Conservation (phyloP, 1,139 yeast genomes). For the Candida albicans region DNA sequence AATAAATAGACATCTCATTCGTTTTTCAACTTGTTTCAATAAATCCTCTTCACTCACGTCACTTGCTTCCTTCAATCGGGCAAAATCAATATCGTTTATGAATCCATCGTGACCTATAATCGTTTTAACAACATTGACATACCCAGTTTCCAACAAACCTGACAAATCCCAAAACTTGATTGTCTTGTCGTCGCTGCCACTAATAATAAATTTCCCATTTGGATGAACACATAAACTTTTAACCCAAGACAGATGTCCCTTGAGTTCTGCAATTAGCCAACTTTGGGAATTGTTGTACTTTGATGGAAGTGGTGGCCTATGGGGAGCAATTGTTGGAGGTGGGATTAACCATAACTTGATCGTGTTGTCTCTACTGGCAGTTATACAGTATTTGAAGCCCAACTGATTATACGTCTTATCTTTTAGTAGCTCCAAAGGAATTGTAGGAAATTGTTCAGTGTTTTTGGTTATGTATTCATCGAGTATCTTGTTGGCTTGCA, state of each 20-base stretch:
- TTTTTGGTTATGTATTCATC: slow-evolving; percentile 48
- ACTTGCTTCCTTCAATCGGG: slow-evolving; percentile 32
- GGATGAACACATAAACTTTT: slow-evolving; percentile 72
- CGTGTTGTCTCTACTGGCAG: slow-evolving; percentile 80
- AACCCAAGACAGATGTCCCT: slow-evolving; percentile 90
- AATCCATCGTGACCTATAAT: slow-evolving; percentile 73
- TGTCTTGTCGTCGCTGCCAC: slow-evolving; percentile 79
- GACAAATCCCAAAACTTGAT: slow-evolving; percentile 78
- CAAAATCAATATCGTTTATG: slow-evolving; percentile 66
- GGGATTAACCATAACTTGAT: slow-evolving; percentile 79
- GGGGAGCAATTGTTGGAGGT: slow-evolving; percentile 52
- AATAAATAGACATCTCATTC: slow-evolving; percentile 56
- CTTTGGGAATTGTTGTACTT: slow-evolving; percentile 56
- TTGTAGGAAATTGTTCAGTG: slow-evolving; percentile 30
- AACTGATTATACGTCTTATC: slow-evolving; percentile 35
- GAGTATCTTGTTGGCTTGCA: slow-evolving; percentile 43
- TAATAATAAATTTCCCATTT: slow-evolving; percentile 65
- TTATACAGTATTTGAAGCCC: slow-evolving; percentile 68
- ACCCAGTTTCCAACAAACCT: slow-evolving; percentile 41
- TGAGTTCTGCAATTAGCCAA: slow-evolving; percentile 50
- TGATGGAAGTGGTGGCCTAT: slow-evolving; percentile 59
- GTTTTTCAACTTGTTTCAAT: slow-evolving; percentile 32
- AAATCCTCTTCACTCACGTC: slow-evolving; percentile 14
- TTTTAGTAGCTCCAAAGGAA: slow-evolving; percentile 32
- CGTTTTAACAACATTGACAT: slow-evolving; percentile 49